Percentiles rank a stretch among this genome's conserved stretches.
Evolutionary conservation across 495 filamentous ascomycete species (phyloP).

Genomic region (Beverwykella pulmonaria): DNA sequence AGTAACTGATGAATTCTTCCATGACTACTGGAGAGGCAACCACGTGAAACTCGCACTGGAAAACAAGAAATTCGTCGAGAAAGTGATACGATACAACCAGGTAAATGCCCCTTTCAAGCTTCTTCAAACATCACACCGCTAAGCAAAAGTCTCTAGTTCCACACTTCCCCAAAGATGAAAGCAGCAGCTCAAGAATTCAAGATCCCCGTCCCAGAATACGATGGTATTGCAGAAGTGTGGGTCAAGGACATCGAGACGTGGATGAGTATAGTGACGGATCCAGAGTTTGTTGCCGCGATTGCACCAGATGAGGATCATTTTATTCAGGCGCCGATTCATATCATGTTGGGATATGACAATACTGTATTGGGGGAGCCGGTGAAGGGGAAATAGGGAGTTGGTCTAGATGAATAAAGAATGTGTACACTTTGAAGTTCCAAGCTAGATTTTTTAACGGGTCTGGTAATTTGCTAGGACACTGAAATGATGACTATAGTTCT

Average conservation of each 20-base stretch:
- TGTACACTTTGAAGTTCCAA: not conserved
- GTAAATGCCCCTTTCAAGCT: slow-evolving; percentile 10
- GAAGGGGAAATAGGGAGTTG: not conserved
- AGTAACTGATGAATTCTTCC: slow-evolving; percentile 35
- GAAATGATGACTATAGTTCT: not conserved
- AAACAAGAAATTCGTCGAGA: slow-evolving; percentile 35
- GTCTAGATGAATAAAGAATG: not conserved
- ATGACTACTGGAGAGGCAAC: slow-evolving; percentile 32
- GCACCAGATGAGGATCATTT: slow-evolving; percentile 34
- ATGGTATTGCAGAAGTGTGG: slow-evolving; percentile 41
- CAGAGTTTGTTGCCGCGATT: slow-evolving; percentile 28
- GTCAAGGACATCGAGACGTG: slow-evolving; percentile 37
- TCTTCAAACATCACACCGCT: no score
- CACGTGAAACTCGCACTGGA: slow-evolving; percentile 35
- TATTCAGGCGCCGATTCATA: slow-evolving; percentile 31
- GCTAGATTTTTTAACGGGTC: not conserved
- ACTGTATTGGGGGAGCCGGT: slow-evolving; percentile 28
- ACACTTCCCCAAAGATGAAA: slow-evolving; percentile 28
- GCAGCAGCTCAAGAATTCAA: slow-evolving; percentile 23
- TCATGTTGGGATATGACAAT: slow-evolving; percentile 35
- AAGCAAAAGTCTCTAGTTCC: slow-evolving; percentile 10
- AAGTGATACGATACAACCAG: slow-evolving; percentile 36
- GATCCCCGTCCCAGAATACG: slow-evolving; percentile 36
- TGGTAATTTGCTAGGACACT: not conserved
- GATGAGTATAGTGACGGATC: slow-evolving; percentile 29